Evolutionary conservation across 176 grass and related monocot species (phyloP).

Genomic region (Musa itinerans): DNA sequence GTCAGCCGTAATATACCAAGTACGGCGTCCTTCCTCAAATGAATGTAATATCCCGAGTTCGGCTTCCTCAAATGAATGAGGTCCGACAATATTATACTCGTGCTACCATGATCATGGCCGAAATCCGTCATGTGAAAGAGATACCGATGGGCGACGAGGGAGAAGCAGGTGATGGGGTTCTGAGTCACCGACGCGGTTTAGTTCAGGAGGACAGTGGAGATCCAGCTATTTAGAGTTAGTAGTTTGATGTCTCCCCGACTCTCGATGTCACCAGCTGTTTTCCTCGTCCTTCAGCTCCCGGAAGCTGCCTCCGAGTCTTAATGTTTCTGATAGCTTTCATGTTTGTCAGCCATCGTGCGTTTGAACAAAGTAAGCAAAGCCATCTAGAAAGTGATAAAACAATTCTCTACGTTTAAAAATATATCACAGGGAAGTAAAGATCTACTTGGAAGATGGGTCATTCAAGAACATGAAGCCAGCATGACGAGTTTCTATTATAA

Average conservation of each 20-base stretch:
- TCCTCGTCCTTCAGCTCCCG: conserved; percentile 1
- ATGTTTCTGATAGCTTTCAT: background rate
- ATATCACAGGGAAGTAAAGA: too few relatives aligned
- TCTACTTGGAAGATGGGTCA: too few relatives aligned
- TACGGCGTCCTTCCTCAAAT: background rate
- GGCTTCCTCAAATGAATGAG: background rate
- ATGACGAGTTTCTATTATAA: too few relatives aligned
- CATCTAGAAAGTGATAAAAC: too few relatives aligned
- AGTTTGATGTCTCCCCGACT: background rate
- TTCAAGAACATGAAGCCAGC: too few relatives aligned
- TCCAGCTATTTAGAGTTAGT: conserved; percentile 57
- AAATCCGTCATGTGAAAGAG: background rate
- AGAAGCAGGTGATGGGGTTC: background rate
- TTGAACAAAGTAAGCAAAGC: too few relatives aligned
- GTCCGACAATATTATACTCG: background rate
- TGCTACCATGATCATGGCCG: background rate
- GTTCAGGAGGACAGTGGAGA: conserved; percentile 27
- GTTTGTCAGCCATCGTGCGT: too few relatives aligned
- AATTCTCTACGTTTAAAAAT: too few relatives aligned
- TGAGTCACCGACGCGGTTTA: conserved; percentile 25
- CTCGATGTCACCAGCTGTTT: background rate
- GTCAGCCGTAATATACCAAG: background rate
- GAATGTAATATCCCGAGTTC: background rate
- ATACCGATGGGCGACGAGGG: too few relatives aligned
- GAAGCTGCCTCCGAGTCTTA: conserved; percentile 31